Evolutionary conservation across 371 early-diverging fungal genomes (phyloP).

Genomic region (Batkoa obscura): DNA sequence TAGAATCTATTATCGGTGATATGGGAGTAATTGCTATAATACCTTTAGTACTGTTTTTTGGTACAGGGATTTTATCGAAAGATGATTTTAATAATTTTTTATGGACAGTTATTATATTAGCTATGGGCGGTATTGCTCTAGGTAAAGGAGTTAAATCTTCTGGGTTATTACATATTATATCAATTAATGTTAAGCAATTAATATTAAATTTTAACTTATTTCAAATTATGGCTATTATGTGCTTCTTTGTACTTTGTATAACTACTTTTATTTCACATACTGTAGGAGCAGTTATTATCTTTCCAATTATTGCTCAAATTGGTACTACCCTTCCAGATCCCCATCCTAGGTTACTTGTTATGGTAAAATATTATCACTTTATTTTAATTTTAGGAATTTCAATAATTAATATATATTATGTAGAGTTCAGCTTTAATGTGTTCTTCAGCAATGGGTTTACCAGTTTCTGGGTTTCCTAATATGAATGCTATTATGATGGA

Average conservation of each 20-base stretch:
- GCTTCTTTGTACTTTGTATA: constrained; percentile 39
- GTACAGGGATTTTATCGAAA: constrained; percentile 71
- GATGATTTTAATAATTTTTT: constrained; percentile 86
- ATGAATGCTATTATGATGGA: constrained; percentile 91
- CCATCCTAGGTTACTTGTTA: constrained; percentile 77
- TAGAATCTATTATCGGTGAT: constrained; percentile 63
- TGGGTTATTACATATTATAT: constrained; percentile 63
- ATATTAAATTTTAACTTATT: constrained; percentile 46
- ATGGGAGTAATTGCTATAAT: constrained; percentile 83
- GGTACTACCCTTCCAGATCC: constrained; percentile 49
- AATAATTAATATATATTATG: neutral
- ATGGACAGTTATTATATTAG: constrained; percentile 87
- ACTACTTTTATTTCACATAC: constrained; percentile 90
- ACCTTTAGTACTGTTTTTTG: constrained; percentile 83
- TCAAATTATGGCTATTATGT: constrained; percentile 42
- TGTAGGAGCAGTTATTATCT: constrained; percentile 69
- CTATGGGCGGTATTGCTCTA: constrained; percentile 84
- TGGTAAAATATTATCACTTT: constrained; percentile 34
- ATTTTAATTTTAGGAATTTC: constrained; percentile 13
- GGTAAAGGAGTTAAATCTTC: constrained; percentile 80
- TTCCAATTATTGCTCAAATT: constrained; percentile 60
- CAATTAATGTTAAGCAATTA: constrained; percentile 32
- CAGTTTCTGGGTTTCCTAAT: constrained; percentile 89
- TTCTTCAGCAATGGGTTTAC: constrained; percentile 82
- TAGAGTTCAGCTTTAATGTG: constrained; percentile 56